A percentile compares a stretch with the other conserved stretches of the same genome.
Conservation (phyloP, 352 stramenopile species). For the Blastocystis sp. region DNA sequence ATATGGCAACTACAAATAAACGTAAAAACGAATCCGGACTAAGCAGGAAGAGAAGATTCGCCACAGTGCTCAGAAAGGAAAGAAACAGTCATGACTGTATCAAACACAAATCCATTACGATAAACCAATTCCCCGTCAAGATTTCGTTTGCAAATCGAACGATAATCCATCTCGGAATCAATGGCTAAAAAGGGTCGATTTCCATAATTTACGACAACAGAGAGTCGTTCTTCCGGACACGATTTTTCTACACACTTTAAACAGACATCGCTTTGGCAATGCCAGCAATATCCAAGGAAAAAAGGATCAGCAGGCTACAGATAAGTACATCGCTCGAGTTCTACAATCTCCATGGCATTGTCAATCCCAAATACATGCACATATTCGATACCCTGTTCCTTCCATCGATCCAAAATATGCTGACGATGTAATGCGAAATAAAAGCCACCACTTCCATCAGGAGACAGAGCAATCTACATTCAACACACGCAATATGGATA, state of each 20-base stretch:
- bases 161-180: slow-evolving; percentile 19
- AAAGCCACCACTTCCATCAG: slow-evolving; percentile 24
- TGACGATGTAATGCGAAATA: slow-evolving; percentile 10
- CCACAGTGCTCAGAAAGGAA: background rate
- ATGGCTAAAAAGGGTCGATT: slow-evolving; percentile 10
- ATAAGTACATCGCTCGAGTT: background rate
- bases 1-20: slow-evolving; percentile 44
- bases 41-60: slow-evolving; percentile 5
- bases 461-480: slow-evolving; percentile 35
- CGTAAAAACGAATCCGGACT: background rate
- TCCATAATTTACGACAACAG: slow-evolving; percentile 5
- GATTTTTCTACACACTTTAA: slow-evolving; percentile 56
- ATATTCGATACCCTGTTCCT: background rate
- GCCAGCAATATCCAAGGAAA: background rate
- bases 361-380: slow-evolving; percentile 46
- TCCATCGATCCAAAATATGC: background rate
- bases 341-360: slow-evolving; percentile 34
- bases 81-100: background rate
- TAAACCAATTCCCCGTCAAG: slow-evolving; percentile 12
- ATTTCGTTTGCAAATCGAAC: slow-evolving; percentile 11
- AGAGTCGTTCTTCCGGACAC: slow-evolving; percentile 40
- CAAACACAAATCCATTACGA: slow-evolving; percentile 29
- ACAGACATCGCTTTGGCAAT: background rate
- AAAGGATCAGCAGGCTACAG: slow-evolving; percentile 19
- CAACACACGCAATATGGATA: background rate